A percentile compares a stretch with the other conserved stretches of the same genome.
Evolutionary conservation across 768 basidiomycete genomes (phyloP).

Genomic region (Gloeopeniophorella convolvens): DNA sequence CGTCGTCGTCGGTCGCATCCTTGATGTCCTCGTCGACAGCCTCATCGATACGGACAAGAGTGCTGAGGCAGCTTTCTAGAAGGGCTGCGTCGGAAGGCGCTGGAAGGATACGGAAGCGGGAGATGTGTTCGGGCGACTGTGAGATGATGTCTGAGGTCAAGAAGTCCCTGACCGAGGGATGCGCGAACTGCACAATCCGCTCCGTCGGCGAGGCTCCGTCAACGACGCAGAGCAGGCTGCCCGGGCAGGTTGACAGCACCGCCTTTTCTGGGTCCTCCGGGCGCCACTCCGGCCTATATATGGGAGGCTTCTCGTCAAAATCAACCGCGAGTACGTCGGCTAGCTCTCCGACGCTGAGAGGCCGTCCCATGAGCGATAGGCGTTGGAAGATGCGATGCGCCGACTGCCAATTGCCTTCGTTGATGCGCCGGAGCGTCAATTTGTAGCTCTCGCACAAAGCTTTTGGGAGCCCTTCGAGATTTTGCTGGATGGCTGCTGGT

Average conservation of each 20-base stretch:
- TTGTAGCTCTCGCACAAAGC: constrained; percentile 2
- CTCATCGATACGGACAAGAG: constrained; percentile 3
- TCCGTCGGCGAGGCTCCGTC: constrained; percentile 1
- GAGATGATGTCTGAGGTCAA: constrained; percentile 6
- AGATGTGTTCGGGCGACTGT: not conserved
- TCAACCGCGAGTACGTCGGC: constrained; percentile 9
- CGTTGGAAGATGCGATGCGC: constrained; percentile 6
- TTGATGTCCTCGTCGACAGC: too few relatives aligned
- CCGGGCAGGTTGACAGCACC: not conserved
- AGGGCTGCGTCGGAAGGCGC: constrained; percentile 1
- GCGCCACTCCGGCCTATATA: constrained; percentile 9
- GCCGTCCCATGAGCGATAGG: constrained; percentile 6
- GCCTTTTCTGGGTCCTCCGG: constrained; percentile 7
- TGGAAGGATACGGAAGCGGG: not conserved
- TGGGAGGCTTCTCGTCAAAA: constrained; percentile 6
- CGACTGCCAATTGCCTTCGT: constrained; percentile 12
- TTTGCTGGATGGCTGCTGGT: constrained; percentile 4
- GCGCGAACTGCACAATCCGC: constrained; percentile 1
- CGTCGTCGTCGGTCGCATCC: too few relatives aligned
- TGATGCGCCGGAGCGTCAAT: not conserved
- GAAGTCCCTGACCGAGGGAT: constrained; percentile 8
- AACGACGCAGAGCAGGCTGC: constrained; percentile 6
- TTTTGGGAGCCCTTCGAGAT: not conserved
- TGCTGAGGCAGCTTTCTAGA: constrained; percentile 5
- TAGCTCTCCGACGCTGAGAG: constrained; percentile 8